Percentiles rank a stretch among this genome's conserved stretches.
Evolutionary conservation across 1,139 yeast genomes (phyloP).

Genomic region (Scheffersomyces insectosa): DNA sequence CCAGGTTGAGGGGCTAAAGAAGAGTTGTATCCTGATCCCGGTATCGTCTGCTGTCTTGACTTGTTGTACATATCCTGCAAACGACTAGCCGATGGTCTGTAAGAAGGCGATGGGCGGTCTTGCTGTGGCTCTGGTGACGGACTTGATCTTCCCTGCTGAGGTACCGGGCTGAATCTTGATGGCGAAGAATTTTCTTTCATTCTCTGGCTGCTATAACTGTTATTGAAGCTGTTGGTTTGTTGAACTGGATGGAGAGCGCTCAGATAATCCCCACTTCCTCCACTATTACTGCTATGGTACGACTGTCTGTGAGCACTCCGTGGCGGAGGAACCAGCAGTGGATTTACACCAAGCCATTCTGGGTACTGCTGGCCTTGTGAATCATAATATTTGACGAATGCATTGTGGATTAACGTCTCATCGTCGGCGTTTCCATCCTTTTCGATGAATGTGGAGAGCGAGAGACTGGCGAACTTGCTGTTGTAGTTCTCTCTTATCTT

Average conservation of each 20-base stretch:
- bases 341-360: conserved; percentile 45
- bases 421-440: conserved; percentile 41
- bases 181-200: conserved; percentile 9
- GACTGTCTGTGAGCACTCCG: background rate
- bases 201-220: conserved; percentile 20
- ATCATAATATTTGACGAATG: conserved; percentile 44
- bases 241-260: conserved; percentile 31
- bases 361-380: conserved; percentile 37
- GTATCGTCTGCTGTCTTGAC: conserved; percentile 43
- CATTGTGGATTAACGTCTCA: conserved; percentile 47
- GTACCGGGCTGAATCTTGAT: conserved; percentile 4
- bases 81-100: conserved; percentile 38
- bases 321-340: background rate
- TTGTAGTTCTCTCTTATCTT: conserved; percentile 40
- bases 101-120: conserved; percentile 13
- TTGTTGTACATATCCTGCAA: conserved; percentile 46
- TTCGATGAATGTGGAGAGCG: conserved; percentile 30
- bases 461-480: conserved; percentile 35
- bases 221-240: conserved; percentile 21
- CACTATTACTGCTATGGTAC: conserved; percentile 9
- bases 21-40: conserved; percentile 35
- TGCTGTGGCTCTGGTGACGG: conserved; percentile 3
- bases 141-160: conserved; percentile 5
- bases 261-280: conserved; percentile 1
- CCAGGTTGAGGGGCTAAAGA: conserved; percentile 17